Conservation (phyloP, 768 basidiomycete genomes). For the Chiua virens region DNA sequence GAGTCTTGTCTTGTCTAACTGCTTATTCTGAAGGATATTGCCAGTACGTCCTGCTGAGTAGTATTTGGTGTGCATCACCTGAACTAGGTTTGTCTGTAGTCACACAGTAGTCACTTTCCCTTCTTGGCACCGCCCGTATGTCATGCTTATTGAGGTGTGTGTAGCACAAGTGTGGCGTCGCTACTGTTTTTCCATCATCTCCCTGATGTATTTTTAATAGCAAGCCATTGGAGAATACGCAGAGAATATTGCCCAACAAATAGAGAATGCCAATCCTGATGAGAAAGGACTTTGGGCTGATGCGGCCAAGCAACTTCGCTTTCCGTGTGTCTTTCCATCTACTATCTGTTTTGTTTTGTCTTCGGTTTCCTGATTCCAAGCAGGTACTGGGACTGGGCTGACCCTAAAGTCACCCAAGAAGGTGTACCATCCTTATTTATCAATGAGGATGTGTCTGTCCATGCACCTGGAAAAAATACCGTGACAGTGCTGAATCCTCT, state of each 20-base stretch:
- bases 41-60: slow-evolving; percentile 17
- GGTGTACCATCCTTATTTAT: slow-evolving; percentile 24
- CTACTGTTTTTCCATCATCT: background rate
- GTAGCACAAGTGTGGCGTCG: no score
- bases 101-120: slow-evolving; percentile 22
- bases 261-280: slow-evolving; percentile 17
- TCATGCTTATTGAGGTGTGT: slow-evolving; percentile 26
- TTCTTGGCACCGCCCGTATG: slow-evolving; percentile 29
- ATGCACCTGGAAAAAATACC: slow-evolving; percentile 1
- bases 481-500: slow-evolving; percentile 20
- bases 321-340: slow-evolving; percentile 22
- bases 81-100: slow-evolving; percentile 1
- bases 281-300: slow-evolving; percentile 20
- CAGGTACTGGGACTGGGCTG: slow-evolving; percentile 34
- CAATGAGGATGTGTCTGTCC: slow-evolving; percentile 10
- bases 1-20: background rate
- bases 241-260: slow-evolving; percentile 23
- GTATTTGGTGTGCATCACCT: background rate
- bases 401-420: slow-evolving; percentile 12
- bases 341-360: no score
- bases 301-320: slow-evolving; percentile 25
- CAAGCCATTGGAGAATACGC: slow-evolving; percentile 30
- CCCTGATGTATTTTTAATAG: slow-evolving; percentile 4
- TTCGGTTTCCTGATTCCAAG: background rate
- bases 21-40: slow-evolving; percentile 20